Conservation (phyloP, 441 rosid species). For the Manihot esculenta region DNA sequence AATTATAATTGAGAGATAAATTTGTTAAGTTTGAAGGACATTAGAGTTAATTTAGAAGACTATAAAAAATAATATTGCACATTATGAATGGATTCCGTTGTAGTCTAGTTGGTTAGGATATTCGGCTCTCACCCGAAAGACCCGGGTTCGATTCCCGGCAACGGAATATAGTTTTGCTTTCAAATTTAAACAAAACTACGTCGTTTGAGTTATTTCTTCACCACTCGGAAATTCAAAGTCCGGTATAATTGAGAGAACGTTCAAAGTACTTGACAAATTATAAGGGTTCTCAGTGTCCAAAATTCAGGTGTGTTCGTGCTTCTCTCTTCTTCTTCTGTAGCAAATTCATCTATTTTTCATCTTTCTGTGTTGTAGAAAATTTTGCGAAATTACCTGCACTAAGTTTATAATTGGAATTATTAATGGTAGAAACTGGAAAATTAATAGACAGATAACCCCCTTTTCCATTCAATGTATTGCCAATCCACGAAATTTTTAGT, state of each 20-base stretch:
- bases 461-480: no score
- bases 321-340: background rate
- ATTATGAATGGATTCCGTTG: no score
- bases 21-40: no score
- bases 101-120: no score
- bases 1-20: no score
- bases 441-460: background rate
- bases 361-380: background rate
- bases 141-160: slow-evolving; percentile 89
- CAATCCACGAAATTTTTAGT: no score
- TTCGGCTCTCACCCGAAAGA: slow-evolving; percentile 97
- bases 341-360: background rate
- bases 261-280: background rate
- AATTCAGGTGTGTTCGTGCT: background rate
- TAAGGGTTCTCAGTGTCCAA: background rate
- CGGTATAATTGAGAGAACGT: background rate
- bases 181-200: background rate
- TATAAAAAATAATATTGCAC: no score
- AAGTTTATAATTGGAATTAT: background rate
- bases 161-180: slow-evolving; percentile 33
- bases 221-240: background rate
- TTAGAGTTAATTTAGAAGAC: no score
- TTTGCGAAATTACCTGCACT: background rate
- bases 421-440: background rate
- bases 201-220: background rate